Percentiles rank a stretch among this genome's conserved stretches.
Conservation (phyloP, 768 basidiomycete genomes). For the Omphalotus guepiniiformis region DNA sequence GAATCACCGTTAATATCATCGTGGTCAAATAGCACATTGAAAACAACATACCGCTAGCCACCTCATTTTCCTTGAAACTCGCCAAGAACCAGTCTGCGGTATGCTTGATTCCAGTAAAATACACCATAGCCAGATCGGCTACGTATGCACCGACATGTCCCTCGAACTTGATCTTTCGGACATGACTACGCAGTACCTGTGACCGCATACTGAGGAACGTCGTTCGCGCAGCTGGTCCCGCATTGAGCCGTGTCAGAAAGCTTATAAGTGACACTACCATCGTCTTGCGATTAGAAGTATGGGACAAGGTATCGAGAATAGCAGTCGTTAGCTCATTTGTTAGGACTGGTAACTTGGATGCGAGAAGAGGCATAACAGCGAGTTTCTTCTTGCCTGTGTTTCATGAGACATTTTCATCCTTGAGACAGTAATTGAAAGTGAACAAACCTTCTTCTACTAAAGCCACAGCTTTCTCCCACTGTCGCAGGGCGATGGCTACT, state of each 20-base stretch:
- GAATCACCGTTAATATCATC: not conserved
- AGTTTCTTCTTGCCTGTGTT: conserved; percentile 57
- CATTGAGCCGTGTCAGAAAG: conserved; percentile 69
- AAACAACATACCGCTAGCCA: conserved; percentile 83
- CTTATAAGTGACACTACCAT: conserved; percentile 66
- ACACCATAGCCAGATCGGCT: conserved; percentile 81
- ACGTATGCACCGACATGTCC: conserved; percentile 85
- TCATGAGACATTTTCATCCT: not conserved
- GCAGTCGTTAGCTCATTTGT: conserved; percentile 65
- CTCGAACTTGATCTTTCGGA: conserved; percentile 87
- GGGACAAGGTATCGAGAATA: conserved; percentile 69
- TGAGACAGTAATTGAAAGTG: not conserved
- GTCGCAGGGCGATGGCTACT: conserved; percentile 83
- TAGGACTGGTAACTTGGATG: conserved; percentile 59
- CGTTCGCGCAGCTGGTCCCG: conserved; percentile 72
- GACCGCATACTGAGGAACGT: conserved; percentile 80
- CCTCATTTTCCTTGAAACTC: conserved; percentile 93
- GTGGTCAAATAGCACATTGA: not conserved
- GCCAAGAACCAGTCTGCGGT: conserved; percentile 98
- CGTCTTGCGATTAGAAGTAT: conserved; percentile 74
- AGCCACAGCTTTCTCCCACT: conserved; percentile 84
- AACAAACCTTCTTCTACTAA: conserved; percentile 78
- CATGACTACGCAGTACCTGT: conserved; percentile 66
- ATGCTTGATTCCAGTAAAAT: conserved; percentile 93
- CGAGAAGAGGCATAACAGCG: conserved; percentile 46